Conservation (phyloP, 148 eudicot species). For the Camellia granthamiana region DNA sequence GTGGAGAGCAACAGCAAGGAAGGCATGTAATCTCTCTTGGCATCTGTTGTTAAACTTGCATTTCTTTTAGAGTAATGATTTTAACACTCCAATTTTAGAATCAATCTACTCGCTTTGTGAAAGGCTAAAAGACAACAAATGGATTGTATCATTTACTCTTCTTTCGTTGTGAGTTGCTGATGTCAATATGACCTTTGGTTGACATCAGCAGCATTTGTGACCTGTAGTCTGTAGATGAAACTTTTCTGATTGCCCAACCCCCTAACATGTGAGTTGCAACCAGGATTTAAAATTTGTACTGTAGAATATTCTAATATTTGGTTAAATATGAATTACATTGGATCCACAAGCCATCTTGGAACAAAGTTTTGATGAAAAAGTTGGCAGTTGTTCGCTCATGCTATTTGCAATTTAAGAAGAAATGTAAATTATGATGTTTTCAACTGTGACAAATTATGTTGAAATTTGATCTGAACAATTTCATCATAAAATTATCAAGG, state of each 20-base stretch:
- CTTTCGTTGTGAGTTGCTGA: too few relatives aligned
- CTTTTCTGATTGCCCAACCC: background rate
- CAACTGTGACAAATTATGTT: background rate
- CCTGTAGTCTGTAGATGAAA: background rate
- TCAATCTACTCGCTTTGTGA: too few relatives aligned
- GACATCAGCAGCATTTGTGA: background rate
- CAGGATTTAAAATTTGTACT: background rate
- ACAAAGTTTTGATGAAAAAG: background rate
- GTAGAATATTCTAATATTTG: background rate
- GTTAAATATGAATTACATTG: background rate
- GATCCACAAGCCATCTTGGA: background rate
- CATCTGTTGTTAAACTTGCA: background rate
- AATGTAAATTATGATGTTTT: background rate
- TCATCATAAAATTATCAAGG: background rate
- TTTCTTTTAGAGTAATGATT: background rate
- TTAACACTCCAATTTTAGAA: background rate
- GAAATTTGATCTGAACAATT: background rate
- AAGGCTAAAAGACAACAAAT: too few relatives aligned
- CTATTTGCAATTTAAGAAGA: background rate
- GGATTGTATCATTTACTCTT: too few relatives aligned
- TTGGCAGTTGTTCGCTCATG: background rate
- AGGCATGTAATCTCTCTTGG: constrained; percentile 35
- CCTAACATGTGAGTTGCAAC: background rate
- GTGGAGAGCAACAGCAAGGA: constrained; percentile 86
- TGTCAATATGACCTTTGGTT: background rate